A percentile compares a stretch with the other conserved stretches of the same genome.
phyloP scores from a whole-genome alignment of 2,329 filamentous ascomycete species.

The Fusarium sp. region DNA sequence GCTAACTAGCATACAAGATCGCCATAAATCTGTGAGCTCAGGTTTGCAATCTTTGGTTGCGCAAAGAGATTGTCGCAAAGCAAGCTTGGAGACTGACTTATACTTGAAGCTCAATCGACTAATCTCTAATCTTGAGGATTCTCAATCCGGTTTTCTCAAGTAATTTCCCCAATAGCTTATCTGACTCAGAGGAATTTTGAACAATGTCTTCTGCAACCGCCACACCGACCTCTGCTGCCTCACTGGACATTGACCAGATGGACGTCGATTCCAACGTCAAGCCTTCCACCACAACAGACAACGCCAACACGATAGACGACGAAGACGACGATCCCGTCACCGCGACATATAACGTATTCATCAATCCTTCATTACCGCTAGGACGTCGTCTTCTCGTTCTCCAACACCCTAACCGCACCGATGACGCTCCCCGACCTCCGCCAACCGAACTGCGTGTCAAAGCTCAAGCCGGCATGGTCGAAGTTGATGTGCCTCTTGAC shows the following conservation, averaged over 20 bases:
- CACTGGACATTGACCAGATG: conserved; percentile 40
- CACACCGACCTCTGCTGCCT: conserved; percentile 18
- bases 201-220: conserved; percentile 29
- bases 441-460: conserved; percentile 86
- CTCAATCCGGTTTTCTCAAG: background rate
- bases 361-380: conserved; percentile 76
- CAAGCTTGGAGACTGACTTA: conserved; percentile 1
- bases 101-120: background rate
- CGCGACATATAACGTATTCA: conserved; percentile 83
- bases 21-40: background rate
- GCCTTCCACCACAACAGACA: conserved; percentile 8
- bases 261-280: conserved; percentile 36
- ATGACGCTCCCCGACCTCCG: conserved; percentile 61
- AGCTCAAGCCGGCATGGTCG: conserved; percentile 81
- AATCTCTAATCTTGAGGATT: background rate
- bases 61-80: conserved; percentile 29
- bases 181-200: fast-evolving
- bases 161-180: background rate
- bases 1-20: background rate
- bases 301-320: conserved; percentile 21
- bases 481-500: conserved; percentile 89
- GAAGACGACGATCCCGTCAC: conserved; percentile 73
- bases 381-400: conserved; percentile 80
- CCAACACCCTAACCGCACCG: conserved; percentile 85
- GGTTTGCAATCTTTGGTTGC: background rate